Evolutionary conservation across 2,329 filamentous ascomycete genomes (phyloP), one percentile per base, ranked within the genome.

Genomic region (Calonectria hawksworthii): DNA sequence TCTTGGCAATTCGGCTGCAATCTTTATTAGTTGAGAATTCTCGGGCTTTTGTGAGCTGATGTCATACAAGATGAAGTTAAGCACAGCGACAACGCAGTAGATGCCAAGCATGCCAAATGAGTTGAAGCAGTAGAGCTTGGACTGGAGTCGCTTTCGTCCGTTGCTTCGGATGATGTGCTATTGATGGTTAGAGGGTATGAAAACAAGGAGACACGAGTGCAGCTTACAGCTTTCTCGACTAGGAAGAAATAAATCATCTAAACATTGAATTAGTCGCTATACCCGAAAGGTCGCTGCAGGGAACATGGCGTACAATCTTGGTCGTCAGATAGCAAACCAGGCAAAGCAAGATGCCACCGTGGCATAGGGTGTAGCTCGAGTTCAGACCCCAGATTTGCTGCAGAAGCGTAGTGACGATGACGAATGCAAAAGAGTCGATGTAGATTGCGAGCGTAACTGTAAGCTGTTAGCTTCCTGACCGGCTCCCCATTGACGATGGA

Each of bases 161-260:
- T 86, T 87, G 34, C 89, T 88, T 65, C 90, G 88, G 68, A 93
- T 90, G 63, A 93, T 91, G 77, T 91, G 89, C 88, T 91, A 54
- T 5, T 14, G 2, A 6, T 14, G 75, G 66, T 67, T 34, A 74
- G 59, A 41, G 16, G 38, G 18, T 26, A 21, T 30, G 26, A 30
- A 28, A 6, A n/a, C 41, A 0, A 28, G 16, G 16, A 16, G 11
- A 30, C 36, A 23, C 10, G 14, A 6, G n/a, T 7, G 16, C 47
- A 11, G 83, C 88, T 81, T 83, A 91, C 90, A 54, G 90, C 91
- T 83, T 92, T 92, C 81, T 93, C 92, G 1, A 92, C 91, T 3
- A 93, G 85, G 80, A 93, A 93, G 32, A 91, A 86, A 79, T 93
- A 93, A n/a, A 93, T 91, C 28, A 93, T 83, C 84, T 89, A 50